Base-by-base conservation (phyloP, 78 protist genomes). In the Dictyostelium citrinum region DNA sequence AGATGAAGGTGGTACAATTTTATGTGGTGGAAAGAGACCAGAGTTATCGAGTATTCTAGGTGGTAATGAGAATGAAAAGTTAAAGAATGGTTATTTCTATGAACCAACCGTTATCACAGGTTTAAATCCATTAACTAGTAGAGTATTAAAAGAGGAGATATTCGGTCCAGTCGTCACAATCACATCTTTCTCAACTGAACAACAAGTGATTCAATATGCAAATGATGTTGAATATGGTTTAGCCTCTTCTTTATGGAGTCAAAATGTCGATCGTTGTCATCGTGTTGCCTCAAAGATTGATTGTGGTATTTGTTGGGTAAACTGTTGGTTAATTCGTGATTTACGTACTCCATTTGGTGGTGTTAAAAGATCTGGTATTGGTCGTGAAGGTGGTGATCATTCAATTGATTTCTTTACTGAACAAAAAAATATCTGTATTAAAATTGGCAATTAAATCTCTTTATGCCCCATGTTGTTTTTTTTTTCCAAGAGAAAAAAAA, bases 221-320 rank as follows among this genome's bases (percentile, higher is more conserved):
- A 98, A 98, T 68, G 81, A 27, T 55, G 70, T 90, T 14, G 35
- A 90, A 68, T 98, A 97, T 68, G 99, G 99, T 22, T 90, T 98
- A 20, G 93, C 97, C 0, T 96, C 98, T 16, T 82, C 97, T 2
- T 91, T 98, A 8, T 98, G 97, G 96, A 97, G 98, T 2, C 60
- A 81, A 60, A 60, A 97, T 55, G 33, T 71, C 14, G 41, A 43
- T 7, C 74, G 91, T 16, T 97, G 95, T 22, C 96, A 95, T 70
- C 72, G 94, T 2, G 91, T 98, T 3, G 96, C 98, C 4, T 64
- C 67, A 8, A 46, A 58, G 22, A 39, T 97, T 14, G 93, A 98
- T 17, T 91, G 82, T 3, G 98, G 99, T 24, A 96, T 96, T 6
- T 97, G 97, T 55, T 97, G 99, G 99, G 94, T 97, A 43, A 98